A percentile compares a stretch with the other conserved stretches of the same genome.
Conservation (phyloP, 1,284 basidiomycete species). For the Lignosus rhinocerotis region DNA sequence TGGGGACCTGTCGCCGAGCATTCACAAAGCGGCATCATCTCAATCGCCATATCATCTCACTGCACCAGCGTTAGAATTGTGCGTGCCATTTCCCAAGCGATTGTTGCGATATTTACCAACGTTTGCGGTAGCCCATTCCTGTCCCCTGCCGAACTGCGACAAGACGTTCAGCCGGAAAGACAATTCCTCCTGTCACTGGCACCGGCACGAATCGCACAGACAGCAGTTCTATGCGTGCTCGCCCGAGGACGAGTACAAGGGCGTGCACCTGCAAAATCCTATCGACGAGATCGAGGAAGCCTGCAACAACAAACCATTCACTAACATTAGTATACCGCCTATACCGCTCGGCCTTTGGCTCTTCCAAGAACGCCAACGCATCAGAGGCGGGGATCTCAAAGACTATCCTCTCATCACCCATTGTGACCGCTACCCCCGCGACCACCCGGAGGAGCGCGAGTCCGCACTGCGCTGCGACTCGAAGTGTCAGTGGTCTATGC, state of each 20-base stretch:
- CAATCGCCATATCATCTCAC: conserved; percentile 73
- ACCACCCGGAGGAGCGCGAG: conserved; percentile 17
- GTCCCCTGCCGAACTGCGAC: conserved; percentile 20
- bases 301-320: conserved; percentile 14
- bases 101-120: not conserved
- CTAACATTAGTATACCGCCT: conserved; percentile 8
- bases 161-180: conserved; percentile 19
- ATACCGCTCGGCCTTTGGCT: conserved; percentile 10
- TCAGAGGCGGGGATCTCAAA: not conserved
- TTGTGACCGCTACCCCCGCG: conserved; percentile 10
- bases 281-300: not conserved
- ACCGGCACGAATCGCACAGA: conserved; percentile 18
- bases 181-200: conserved; percentile 19
- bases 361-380: conserved; percentile 8
- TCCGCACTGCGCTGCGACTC: conserved; percentile 3
- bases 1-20: conserved; percentile 68
- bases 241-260: conserved; percentile 18
- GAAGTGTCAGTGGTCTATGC: conserved; percentile 12
- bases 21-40: conserved; percentile 78
- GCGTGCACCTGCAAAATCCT: conserved; percentile 16
- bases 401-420: not conserved
- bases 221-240: conserved; percentile 25
- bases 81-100: conserved; percentile 31
- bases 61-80: conserved; percentile 82
- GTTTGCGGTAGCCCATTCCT: conserved; percentile 8